phyloP scores from a whole-genome alignment of 73 alveolate species.

The Uronychia binucleata region DNA sequence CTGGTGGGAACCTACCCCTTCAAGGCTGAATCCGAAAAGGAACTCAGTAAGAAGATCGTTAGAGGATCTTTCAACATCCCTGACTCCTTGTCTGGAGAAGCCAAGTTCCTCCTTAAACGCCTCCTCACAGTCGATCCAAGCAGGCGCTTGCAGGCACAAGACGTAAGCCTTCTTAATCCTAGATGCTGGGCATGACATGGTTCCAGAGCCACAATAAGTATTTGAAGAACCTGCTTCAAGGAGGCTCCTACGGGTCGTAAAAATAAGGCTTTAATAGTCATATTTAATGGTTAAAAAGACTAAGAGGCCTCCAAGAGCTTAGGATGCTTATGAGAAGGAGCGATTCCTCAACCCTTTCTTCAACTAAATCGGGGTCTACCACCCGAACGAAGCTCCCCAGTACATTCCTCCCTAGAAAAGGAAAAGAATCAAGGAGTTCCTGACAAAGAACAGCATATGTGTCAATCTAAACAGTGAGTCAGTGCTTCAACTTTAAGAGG shows the following conservation, averaged over 20 bases:
- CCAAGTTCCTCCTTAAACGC: conserved; percentile 29
- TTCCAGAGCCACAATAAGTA: neutral
- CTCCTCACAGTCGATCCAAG: conserved; percentile 42
- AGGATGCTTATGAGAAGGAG: neutral
- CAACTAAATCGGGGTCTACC: neutral
- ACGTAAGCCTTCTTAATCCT: neutral
- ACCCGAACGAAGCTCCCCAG: neutral
- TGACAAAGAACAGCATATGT: neutral
- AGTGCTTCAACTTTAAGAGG: neutral
- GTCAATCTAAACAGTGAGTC: neutral
- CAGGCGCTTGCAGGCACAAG: conserved; percentile 21
- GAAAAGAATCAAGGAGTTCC: neutral
- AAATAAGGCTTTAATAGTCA: neutral
- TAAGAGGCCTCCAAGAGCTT: neutral
- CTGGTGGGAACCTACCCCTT: conserved; percentile 90
- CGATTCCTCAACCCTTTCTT: neutral
- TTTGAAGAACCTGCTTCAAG: neutral
- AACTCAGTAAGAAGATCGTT: conserved; percentile 75
- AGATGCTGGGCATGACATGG: neutral
- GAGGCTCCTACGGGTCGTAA: neutral
- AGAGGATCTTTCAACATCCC: conserved; percentile 79
- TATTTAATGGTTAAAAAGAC: neutral
- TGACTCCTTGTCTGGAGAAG: conserved; percentile 60
- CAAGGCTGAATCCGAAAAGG: conserved; percentile 90
- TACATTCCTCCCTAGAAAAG: neutral